Evolutionary conservation across 2,329 filamentous ascomycete genomes (phyloP).

Genomic region (Clonostachys rhizophaga): DNA sequence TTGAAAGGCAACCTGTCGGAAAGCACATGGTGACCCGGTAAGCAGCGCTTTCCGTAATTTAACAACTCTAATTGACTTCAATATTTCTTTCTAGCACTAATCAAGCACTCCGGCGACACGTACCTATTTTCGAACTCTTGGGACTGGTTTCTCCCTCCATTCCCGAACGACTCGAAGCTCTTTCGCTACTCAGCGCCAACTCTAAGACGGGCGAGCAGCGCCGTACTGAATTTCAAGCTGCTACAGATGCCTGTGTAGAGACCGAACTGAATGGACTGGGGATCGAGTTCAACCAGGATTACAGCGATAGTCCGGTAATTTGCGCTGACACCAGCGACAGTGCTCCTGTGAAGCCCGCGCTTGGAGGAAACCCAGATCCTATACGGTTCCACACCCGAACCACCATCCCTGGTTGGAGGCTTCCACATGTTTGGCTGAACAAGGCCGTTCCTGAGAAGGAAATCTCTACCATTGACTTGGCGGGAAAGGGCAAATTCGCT

Average conservation of each 20-base stretch:
- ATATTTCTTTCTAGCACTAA: no score
- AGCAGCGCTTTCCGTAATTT: constrained; percentile 20
- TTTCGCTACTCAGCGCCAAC: background rate
- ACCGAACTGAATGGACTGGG: constrained; percentile 22
- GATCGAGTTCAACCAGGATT: constrained; percentile 42
- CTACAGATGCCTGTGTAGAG: constrained; percentile 22
- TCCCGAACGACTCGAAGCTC: constrained; percentile 33
- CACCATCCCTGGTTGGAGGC: constrained; percentile 42
- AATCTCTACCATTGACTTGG: constrained; percentile 55
- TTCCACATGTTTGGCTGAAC: constrained; percentile 62
- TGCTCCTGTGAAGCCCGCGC: no score
- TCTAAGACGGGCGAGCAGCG: background rate
- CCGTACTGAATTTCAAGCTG: constrained; percentile 3
- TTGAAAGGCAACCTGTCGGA: constrained; percentile 1
- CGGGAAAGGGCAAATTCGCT: constrained; percentile 47
- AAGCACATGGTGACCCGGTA: constrained; percentile 18
- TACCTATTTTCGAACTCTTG: constrained; percentile 47
- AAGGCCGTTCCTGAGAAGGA: constrained; percentile 32
- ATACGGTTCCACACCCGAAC: no score
- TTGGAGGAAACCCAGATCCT: no score
- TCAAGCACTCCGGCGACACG: constrained; percentile 31
- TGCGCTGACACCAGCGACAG: no score
- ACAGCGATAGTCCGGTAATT: no score
- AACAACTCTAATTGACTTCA: no score
- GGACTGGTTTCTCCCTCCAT: constrained; percentile 57